Evolutionary conservation across 768 basidiomycete species (phyloP).

Genomic region (Mycena polygramma): DNA sequence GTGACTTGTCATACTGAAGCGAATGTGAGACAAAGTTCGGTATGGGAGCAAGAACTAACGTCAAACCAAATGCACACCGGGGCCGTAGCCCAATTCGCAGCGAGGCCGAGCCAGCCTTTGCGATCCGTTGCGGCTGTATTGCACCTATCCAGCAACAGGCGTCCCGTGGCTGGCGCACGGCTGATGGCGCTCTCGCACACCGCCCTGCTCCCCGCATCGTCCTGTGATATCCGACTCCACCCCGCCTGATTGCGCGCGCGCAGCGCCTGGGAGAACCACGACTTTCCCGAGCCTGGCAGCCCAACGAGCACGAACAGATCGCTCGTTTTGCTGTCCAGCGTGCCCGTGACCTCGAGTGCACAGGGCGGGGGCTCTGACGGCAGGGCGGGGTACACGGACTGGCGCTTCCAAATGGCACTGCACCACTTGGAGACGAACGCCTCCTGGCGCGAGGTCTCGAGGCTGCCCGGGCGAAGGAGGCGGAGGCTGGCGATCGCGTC

Average conservation of each 20-base stretch:
- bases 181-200: conserved; percentile 67
- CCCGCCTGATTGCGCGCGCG: conserved; percentile 56
- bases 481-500: conserved; percentile 65
- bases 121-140: conserved; percentile 64
- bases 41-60: conserved; percentile 25
- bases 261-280: conserved; percentile 65
- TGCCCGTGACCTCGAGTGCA: conserved; percentile 59
- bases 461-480: conserved; percentile 65
- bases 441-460: conserved; percentile 71
- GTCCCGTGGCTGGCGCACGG: conserved; percentile 44
- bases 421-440: conserved; percentile 70
- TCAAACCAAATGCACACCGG: conserved; percentile 71
- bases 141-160: conserved; percentile 69
- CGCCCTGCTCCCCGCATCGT: conserved; percentile 64
- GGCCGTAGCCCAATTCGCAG: conserved; percentile 58
- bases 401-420: conserved; percentile 70
- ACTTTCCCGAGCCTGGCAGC: conserved; percentile 73
- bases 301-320: conserved; percentile 71
- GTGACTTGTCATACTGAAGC: conserved; percentile 51
- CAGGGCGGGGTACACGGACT: conserved; percentile 61
- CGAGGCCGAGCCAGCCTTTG: conserved; percentile 63
- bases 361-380: conserved; percentile 66
- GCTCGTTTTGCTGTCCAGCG: conserved; percentile 42
- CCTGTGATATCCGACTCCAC: conserved; percentile 67
- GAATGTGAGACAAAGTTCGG: background rate